A percentile compares a stretch with the other conserved stretches of the same genome.
phyloP scores from a whole-genome alignment of 176 grass and related monocot species.

The Oryza meyeriana region DNA sequence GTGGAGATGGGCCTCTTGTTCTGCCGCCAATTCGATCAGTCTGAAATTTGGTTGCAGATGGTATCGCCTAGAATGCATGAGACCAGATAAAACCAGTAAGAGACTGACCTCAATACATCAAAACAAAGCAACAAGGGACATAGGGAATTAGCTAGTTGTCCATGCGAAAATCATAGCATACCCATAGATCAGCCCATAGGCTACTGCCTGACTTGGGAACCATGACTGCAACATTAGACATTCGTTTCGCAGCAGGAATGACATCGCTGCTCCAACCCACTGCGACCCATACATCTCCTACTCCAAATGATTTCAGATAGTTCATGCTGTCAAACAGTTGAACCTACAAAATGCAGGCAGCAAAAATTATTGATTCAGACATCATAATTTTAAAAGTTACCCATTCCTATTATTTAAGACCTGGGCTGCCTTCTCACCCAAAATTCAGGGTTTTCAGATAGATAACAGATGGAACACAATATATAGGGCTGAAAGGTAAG shows the following conservation, averaged over 20 bases:
- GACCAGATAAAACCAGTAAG: not conserved
- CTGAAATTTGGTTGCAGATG: slow-evolving; percentile 56
- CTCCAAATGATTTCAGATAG: slow-evolving; percentile 86
- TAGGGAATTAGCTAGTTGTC: not conserved
- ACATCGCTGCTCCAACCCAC: slow-evolving; percentile 94
- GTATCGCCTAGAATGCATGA: slow-evolving; percentile 54
- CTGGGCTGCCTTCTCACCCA: not conserved
- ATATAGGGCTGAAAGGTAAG: not conserved
- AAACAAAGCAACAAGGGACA: not conserved
- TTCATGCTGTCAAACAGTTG: slow-evolving; percentile 77
- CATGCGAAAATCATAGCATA: slow-evolving; percentile 13
- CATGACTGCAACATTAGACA: slow-evolving; percentile 74
- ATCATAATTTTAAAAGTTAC: not conserved
- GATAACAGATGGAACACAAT: not conserved
- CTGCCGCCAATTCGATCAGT: slow-evolving; percentile 71
- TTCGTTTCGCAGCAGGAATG: slow-evolving; percentile 78
- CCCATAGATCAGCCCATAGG: slow-evolving; percentile 92
- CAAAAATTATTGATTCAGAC: not conserved
- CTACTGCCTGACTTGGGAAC: slow-evolving; percentile 95
- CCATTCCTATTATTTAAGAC: not conserved
- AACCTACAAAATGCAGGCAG: slow-evolving; percentile 46
- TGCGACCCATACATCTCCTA: slow-evolving; percentile 89
- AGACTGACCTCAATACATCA: not conserved
- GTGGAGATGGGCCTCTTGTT: slow-evolving; percentile 76
- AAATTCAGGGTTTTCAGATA: not conserved